phyloP scores from a whole-genome alignment of 495 filamentous ascomycete species.

The Xylaria curta region DNA sequence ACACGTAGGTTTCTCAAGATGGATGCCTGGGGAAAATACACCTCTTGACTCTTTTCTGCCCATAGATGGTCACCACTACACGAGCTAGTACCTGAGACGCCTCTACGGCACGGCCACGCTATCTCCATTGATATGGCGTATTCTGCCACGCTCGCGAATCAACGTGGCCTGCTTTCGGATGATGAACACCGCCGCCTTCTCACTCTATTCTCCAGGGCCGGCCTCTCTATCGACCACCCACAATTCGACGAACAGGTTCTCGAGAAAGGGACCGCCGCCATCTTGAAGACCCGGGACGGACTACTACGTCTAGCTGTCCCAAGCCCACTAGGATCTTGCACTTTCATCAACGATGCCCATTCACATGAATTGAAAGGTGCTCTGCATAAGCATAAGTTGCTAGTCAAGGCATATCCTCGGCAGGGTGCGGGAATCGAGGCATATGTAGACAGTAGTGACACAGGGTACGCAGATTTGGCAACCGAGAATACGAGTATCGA shows the following conservation, averaged over 20 bases:
- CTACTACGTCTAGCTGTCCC: conserved; percentile 65
- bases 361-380: conserved; percentile 57
- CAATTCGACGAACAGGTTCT: conserved; percentile 64
- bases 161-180: conserved; percentile 56
- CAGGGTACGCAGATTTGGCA: conserved; percentile 46
- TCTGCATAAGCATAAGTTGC: conserved; percentile 59
- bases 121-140: conserved; percentile 74
- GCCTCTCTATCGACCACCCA: conserved; percentile 67
- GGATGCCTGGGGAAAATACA: neutral
- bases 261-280: conserved; percentile 64
- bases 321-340: conserved; percentile 59
- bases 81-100: conserved; percentile 64
- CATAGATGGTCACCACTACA: conserved; percentile 66
- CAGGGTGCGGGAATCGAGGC: conserved; percentile 65
- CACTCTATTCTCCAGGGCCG: conserved; percentile 64
- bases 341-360: conserved; percentile 64
- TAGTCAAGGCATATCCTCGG: conserved; percentile 60
- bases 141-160: conserved; percentile 64
- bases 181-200: conserved; percentile 62
- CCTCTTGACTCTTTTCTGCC: neutral
- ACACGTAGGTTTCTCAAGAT: conserved; percentile 53
- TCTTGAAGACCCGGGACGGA: conserved; percentile 68
- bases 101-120: conserved; percentile 68
- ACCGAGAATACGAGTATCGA: conserved; percentile 27
- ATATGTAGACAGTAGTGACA: conserved; percentile 67